Base-by-base conservation (phyloP, 805 yeast genomes). In the Pichia nanzhaoensis region DNA sequence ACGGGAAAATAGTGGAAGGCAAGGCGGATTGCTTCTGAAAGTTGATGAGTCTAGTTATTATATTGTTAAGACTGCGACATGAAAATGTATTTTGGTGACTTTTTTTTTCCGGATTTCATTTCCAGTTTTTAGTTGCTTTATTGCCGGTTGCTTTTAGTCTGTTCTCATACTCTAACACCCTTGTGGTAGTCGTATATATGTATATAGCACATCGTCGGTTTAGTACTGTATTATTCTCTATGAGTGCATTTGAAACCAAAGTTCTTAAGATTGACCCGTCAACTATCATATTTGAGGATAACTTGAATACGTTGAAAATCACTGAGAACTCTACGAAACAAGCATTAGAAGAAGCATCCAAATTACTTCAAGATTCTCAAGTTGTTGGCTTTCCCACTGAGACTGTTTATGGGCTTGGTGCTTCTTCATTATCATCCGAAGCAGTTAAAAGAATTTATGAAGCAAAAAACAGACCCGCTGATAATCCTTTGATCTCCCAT, bases 321-420 rank as follows among this genome's bases (percentile, higher is more conserved):
- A 54, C 70, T 1, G 87, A 82, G 55, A 55, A 67, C n/a, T 60
- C 60, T 22, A 81, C 95, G 0, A 64, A 67, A 47, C 46, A 54
- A 10, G 76, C 76, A 48, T 64, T 89, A 2, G 42, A 62, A 10
- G 63, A 63, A 17, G 97, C 96, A 5, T 80, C 88, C 0, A 54
- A 66, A 2, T 64, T 80, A 4, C 62, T 89, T 4, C 61, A 67
- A 16, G 61, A 63, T 2, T 59, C 72, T 33, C 68, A 78, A 22
- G 88, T 82, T 0, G 89, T 93, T 13, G 98, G 91, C 0, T 90
- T 93, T 56, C 99, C 99, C 2, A 87, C 99, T 0, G 99, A 93
- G 59, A 93, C 99, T 0, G 99, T 93, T 0, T 93, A 93, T 61
- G 99, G 99, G 0, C 71, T 93, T 1, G 99, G 96, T 0, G 99